Base-by-base conservation (phyloP, 1,284 basidiomycete genomes). In the Microbotryum scabiosae region DNA sequence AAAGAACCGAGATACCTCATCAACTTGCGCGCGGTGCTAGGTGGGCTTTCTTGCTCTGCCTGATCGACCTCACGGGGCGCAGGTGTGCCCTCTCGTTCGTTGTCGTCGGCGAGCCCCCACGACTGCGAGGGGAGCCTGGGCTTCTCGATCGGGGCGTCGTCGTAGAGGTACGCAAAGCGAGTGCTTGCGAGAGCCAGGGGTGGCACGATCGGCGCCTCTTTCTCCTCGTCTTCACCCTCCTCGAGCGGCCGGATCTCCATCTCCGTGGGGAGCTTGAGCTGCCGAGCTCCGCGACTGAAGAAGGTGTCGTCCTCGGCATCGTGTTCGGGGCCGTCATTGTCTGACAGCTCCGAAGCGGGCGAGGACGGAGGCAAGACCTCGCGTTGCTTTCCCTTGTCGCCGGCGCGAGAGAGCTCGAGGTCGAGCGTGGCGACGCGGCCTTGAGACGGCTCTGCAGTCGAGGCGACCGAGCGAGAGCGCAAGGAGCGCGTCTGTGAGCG, bases 1-100 rank as follows among this genome's bases (percentile, higher is more conserved):
- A 66, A 57, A 1, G 59, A 61, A 20, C 65, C 65, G 51, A 64
- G 47, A 55, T 61, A 66, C 7, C 59, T 61, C 20, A 66, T 50
- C n/a, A 66, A 25, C 25, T 56, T 57, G 25, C 46, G 49, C 1
- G 62, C 65, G 2, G 62, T 59, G 1, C 57, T 57, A 0, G 62
- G 51, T 0, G 65, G 45, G 30, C 28, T 18, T 26, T 30, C 9
- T 4, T 51, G 51, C 3, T 14, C 21, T 20, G 45, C 47, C 21
- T 46, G 32, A 9, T 21, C 28, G 10, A 43, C 44, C 3, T 32
- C 44, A 26, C 14, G 8, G 21, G n/a, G 20, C 28, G 30, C 36
- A n/a, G 43, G 36, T 18, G 51, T 47, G 32, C 52, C 23, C 54
- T 53, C 51, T 21, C 14, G 30, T 41, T 54, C 51, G 16, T 30